Percentiles rank a stretch among this genome's conserved stretches.
These are phyloP conservation scores for Heterobasidion occidentale DNA, from an alignment of 1,284 basidiomycete genomes.

Conservation along the genomic window DNA sequence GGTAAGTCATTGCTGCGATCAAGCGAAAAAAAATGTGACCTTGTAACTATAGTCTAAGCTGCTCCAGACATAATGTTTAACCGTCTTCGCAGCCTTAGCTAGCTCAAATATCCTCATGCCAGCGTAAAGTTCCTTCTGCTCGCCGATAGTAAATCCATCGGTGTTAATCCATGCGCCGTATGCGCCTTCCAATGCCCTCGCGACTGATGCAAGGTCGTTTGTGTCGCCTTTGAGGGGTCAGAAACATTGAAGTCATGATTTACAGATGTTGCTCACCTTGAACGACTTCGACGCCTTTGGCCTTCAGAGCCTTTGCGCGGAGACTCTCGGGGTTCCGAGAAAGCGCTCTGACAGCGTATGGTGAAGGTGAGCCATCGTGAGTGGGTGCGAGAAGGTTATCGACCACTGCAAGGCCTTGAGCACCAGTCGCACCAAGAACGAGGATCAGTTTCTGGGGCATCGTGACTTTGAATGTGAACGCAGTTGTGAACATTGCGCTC, in stretches of 20 bases:
- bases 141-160: constrained; percentile 37
- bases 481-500: no score
- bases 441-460: constrained; percentile 29
- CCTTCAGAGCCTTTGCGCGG: constrained; percentile 26
- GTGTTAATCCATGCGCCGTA: constrained; percentile 39
- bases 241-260: not conserved
- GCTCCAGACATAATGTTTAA: constrained; percentile 32
- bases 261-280: constrained; percentile 21
- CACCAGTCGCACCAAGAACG: constrained; percentile 42
- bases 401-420: constrained; percentile 38
- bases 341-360: constrained; percentile 37
- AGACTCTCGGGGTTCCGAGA: constrained; percentile 31
- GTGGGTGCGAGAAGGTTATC: constrained; percentile 29
- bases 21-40: constrained; percentile 12
- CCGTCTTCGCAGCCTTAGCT: constrained; percentile 26
- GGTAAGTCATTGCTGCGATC: not conserved
- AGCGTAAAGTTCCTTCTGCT: constrained; percentile 31
- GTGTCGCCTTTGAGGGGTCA: not conserved
- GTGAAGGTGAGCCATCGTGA: constrained; percentile 30
- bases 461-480: no score
- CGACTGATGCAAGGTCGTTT: constrained; percentile 20
- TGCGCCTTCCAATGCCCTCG: constrained; percentile 27
- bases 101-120: constrained; percentile 38
- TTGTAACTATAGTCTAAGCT: constrained; percentile 31
- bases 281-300: constrained; percentile 31